Base-by-base conservation (phyloP, 257 asterid genomes). In the Haberlea rhodopensis region DNA sequence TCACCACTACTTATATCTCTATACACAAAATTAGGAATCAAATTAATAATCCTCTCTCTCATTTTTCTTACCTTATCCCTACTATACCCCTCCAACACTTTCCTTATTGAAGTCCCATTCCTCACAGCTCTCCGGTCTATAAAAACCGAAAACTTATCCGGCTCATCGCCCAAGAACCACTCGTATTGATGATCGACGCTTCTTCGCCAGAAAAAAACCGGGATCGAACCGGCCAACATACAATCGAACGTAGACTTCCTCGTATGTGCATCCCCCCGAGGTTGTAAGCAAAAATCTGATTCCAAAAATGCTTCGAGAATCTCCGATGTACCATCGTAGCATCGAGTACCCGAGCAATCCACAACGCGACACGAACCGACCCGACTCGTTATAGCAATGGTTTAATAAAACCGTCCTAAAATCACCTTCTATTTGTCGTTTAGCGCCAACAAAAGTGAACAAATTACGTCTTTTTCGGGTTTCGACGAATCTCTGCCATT, bases 211-310 rank as follows among this genome's bases (percentile, higher is more conserved):
- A 84, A 85, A 48, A 82, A 84, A 54, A 84, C 84, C 56, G 90
- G 87, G 1, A 84, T 82, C 11, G 90, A 84, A 68, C 90, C 87
- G 43, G 87, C 90, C 73, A 84, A 32, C 87, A 84, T 77, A 67
- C 90, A 84, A 60, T 84, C 90, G 60, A 84, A 84, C 57, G 76
- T 84, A 2, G 90, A 84, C 64, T 77, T 56, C 16, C 90, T 62
- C 0, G 90, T 81, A 62, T 62, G 26, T 0, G 84, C 77, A 10
- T 81, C 87, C 0, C 90, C 90, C 51, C 90, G 71, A 0, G 87
- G 90, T 67, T 84, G 90, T 49, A 84, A 21, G 29, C 87, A 81
- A 66, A 84, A 84, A 13, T 81, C 85, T 4, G 90, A 69, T 20
- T 37, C 71, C 67, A 84, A 13, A 32, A 82, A 84, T 1, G 90